These are phyloP conservation scores for Cladosporium austrohemisphaericum DNA, from an alignment of 2,329 filamentous ascomycete species.

Conservation along the genomic window DNA sequence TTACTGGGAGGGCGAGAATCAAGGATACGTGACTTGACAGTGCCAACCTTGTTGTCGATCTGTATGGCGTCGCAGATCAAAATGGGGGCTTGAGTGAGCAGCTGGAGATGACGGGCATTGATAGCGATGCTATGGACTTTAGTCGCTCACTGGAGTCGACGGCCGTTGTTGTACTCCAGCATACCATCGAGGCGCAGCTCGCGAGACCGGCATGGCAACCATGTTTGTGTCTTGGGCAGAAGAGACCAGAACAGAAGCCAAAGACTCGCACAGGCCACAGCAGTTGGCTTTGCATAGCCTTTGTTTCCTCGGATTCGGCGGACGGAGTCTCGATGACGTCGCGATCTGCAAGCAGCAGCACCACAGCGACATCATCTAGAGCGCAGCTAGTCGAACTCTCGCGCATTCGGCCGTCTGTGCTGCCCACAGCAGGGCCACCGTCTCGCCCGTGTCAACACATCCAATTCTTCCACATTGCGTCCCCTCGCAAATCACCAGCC, in stretches of 20 bases:
- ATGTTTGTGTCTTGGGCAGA: too few relatives aligned
- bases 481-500: too few relatives aligned
- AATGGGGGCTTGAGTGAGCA: too few relatives aligned
- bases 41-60: conserved; percentile 13
- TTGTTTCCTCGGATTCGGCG: conserved; percentile 4
- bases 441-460: not conserved
- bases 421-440: not conserved
- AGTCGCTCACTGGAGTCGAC: too few relatives aligned
- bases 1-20: not conserved
- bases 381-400: not conserved
- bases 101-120: not conserved
- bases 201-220: too few relatives aligned
- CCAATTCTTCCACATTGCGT: not conserved
- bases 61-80: conserved; percentile 9
- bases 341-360: too few relatives aligned
- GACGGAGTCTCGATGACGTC: conserved; percentile 7
- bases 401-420: not conserved
- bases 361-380: conserved; percentile 1
- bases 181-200: too few relatives aligned
- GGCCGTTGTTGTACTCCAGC: too few relatives aligned
- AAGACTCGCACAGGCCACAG: too few relatives aligned
- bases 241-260: too few relatives aligned
- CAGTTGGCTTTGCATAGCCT: too few relatives aligned
- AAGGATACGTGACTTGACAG: not conserved
- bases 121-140: too few relatives aligned